These are phyloP conservation scores for Chalaropsis thielavioides DNA, from an alignment of 2,329 filamentous ascomycete species.

Conservation along the genomic window DNA sequence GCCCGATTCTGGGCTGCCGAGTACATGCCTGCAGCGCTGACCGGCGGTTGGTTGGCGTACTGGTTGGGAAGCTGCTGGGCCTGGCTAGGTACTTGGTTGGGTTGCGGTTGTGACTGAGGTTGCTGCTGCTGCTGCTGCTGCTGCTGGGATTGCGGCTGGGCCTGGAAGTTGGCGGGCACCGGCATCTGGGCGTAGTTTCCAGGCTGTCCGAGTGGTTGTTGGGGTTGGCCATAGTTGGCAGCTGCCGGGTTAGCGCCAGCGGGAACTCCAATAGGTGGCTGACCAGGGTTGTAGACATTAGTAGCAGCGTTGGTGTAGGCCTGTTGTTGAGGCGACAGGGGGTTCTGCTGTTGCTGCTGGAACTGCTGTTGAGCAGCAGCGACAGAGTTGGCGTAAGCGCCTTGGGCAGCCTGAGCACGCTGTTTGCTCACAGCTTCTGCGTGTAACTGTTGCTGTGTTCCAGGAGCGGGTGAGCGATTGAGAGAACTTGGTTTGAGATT, in stretches of 20 bases:
- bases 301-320: slow-evolving; percentile 35
- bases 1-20: slow-evolving; percentile 43
- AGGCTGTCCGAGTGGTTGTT: slow-evolving; percentile 8
- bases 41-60: slow-evolving; percentile 40
- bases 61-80: slow-evolving; percentile 48
- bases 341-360: slow-evolving; percentile 12
- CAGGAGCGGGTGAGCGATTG: slow-evolving; percentile 77
- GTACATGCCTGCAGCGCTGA: slow-evolving; percentile 17
- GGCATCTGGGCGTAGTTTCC: slow-evolving; percentile 5
- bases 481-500: slow-evolving; percentile 78
- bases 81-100: slow-evolving; percentile 28
- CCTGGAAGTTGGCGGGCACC: slow-evolving; percentile 19
- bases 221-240: slow-evolving; percentile 24
- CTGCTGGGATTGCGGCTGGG: slow-evolving; percentile 60
- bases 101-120: slow-evolving; percentile 7
- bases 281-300: slow-evolving; percentile 21
- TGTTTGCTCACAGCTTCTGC: slow-evolving; percentile 91
- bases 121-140: slow-evolving; percentile 43
- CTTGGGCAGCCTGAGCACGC: slow-evolving; percentile 55
- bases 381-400: slow-evolving; percentile 51
- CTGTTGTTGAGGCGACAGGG: slow-evolving; percentile 22
- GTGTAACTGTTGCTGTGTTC: slow-evolving; percentile 90
- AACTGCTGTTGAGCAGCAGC: slow-evolving; percentile 25
- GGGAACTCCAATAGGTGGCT: slow-evolving; percentile 13
- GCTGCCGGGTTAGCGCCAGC: slow-evolving; percentile 7